phyloP scores from a whole-genome alignment of 805 yeast genomes.

The Saturnispora ahearnii region DNA sequence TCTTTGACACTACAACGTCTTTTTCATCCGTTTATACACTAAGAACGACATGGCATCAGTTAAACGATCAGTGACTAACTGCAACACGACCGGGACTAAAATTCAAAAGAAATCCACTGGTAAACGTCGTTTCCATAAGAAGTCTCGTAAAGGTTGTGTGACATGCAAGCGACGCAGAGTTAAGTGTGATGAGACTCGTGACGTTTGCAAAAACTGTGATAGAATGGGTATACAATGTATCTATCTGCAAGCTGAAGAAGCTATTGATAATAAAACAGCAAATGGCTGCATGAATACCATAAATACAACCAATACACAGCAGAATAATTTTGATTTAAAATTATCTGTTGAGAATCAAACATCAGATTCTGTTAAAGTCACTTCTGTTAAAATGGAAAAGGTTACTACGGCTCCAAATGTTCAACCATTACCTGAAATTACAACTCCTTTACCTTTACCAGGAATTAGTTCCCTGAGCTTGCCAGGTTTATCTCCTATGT shows the following conservation, averaged over 20 bases:
- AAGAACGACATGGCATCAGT: background rate
- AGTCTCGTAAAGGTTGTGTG: slow-evolving; percentile 81
- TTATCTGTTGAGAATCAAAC: background rate
- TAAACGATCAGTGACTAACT: background rate
- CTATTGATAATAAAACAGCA: background rate
- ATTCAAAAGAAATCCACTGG: slow-evolving; percentile 41
- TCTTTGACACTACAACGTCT: background rate
- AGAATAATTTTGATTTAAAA: background rate
- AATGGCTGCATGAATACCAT: background rate
- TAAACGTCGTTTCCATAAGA: slow-evolving; percentile 81
- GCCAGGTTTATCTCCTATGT: slow-evolving; percentile 6
- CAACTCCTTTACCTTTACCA: slow-evolving; percentile 3
- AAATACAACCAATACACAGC: background rate
- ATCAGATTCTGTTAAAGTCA: background rate
- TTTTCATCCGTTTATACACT: background rate
- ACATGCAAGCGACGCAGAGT: slow-evolving; percentile 86
- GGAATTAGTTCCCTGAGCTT: background rate
- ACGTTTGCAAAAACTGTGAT: slow-evolving; percentile 68
- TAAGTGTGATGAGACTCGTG: slow-evolving; percentile 84
- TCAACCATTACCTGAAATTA: slow-evolving; percentile 1
- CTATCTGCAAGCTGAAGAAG: slow-evolving; percentile 27
- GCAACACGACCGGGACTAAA: slow-evolving; percentile 10
- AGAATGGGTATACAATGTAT: slow-evolving; percentile 75
- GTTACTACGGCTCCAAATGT: background rate
- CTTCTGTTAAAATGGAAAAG: slow-evolving; percentile 2